Percentiles rank a stretch among this genome's conserved stretches.
Evolutionary conservation across 2,329 filamentous ascomycete species (phyloP).

Genomic region (Emericellopsis cladophorae): DNA sequence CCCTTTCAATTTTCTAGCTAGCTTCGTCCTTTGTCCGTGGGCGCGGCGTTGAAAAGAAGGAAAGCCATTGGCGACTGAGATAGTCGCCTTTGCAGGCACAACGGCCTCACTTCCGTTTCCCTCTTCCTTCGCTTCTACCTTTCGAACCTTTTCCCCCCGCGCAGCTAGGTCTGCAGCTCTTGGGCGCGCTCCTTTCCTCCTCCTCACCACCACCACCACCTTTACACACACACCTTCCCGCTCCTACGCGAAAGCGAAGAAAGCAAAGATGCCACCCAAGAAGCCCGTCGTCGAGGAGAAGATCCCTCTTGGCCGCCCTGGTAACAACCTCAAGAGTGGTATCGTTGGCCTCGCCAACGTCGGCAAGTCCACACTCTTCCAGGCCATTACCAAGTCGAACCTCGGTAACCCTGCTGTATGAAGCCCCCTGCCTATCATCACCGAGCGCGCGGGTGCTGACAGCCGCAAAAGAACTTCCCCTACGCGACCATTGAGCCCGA

Average conservation of each 20-base stretch:
- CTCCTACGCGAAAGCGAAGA: conserved; percentile 45
- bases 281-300: conserved; percentile 88
- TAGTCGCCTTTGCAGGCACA: conserved; percentile 26
- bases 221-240: conserved; percentile 26
- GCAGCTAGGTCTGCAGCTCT: conserved; percentile 58
- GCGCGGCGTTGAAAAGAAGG: not conserved
- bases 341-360: conserved; percentile 99
- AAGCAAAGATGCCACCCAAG: conserved; percentile 81
- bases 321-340: conserved; percentile 97
- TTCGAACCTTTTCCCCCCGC: conserved; percentile 33
- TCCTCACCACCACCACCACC: conserved; percentile 26
- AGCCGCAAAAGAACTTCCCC: conserved; percentile 68
- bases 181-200: conserved; percentile 31
- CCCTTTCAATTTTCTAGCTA: conserved; percentile 1
- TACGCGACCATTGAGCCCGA: conserved; percentile 99
- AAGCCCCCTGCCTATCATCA: conserved; percentile 19
- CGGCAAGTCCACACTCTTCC: conserved; percentile 98
- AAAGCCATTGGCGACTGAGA: conserved; percentile 14
- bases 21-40: conserved; percentile 2
- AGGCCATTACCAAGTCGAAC: conserved; percentile 95
- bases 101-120: conserved; percentile 27
- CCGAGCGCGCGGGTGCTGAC: conserved; percentile 25
- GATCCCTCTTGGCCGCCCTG: conserved; percentile 86
- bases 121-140: conserved; percentile 39
- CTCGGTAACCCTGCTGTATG: conserved; percentile 92